phyloP scores from a whole-genome alignment of 345 rosid genomes.

The Crucihimalaya himalaica region DNA sequence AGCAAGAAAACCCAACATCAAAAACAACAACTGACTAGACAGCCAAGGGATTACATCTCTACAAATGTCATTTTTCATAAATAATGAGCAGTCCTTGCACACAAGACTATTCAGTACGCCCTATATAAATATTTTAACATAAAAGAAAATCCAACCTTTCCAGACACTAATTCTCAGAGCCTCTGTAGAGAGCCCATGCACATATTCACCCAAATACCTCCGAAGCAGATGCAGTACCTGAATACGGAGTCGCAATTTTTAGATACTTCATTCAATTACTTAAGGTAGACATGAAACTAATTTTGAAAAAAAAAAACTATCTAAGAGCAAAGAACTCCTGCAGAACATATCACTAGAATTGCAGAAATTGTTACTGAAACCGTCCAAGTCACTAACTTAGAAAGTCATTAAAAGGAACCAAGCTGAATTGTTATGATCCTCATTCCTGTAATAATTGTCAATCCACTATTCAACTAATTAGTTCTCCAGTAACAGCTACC shows the following conservation, averaged over 20 bases:
- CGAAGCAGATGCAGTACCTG: constrained; percentile 98
- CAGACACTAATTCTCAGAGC: constrained; percentile 96
- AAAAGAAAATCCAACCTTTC: constrained; percentile 63
- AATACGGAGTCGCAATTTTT: constrained; percentile 22
- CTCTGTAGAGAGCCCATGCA: constrained; percentile 89
- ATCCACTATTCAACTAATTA: constrained; percentile 11
- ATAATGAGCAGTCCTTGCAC: constrained; percentile 8
- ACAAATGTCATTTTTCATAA: constrained; percentile 16
- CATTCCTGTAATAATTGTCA: neutral
- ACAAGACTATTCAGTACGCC: constrained; percentile 6
- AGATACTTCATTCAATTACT: constrained; percentile 13
- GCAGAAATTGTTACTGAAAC: neutral
- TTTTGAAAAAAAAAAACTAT: neutral
- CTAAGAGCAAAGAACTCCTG: constrained; percentile 13
- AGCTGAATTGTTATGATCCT: neutral
- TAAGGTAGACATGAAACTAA: constrained; percentile 1
- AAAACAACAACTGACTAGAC: constrained; percentile 22
- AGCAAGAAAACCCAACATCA: constrained; percentile 20
- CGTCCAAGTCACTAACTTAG: neutral
- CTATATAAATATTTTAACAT: neutral
- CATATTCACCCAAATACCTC: constrained; percentile 95
- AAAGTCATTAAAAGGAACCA: neutral
- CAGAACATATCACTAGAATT: constrained; percentile 10
- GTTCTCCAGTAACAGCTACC: constrained; percentile 11
- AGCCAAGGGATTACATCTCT: constrained; percentile 21